Conservation (phyloP, 2,329 filamentous ascomycete genomes). For the Kalaharituber pfeilii region DNA sequence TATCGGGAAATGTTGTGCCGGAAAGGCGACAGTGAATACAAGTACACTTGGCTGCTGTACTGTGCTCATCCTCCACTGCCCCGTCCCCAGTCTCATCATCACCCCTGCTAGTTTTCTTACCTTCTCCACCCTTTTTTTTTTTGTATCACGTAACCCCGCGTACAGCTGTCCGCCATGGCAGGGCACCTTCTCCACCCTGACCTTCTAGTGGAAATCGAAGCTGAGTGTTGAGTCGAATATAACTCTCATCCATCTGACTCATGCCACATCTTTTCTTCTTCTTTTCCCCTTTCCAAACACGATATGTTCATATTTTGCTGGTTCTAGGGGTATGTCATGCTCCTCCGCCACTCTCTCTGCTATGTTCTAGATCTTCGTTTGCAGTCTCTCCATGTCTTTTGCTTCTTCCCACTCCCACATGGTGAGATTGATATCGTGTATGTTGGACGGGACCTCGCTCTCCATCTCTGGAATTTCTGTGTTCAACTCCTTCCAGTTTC, state of each 20-base stretch:
- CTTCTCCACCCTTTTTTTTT: too few relatives aligned
- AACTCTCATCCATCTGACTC: neutral
- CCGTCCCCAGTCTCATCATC: too few relatives aligned
- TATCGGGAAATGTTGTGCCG: too few relatives aligned
- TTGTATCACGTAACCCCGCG: too few relatives aligned
- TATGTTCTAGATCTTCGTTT: neutral
- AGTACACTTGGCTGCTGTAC: too few relatives aligned
- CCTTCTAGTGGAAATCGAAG: too few relatives aligned
- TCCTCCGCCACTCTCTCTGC: neutral
- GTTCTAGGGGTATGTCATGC: neutral
- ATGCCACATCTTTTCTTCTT: neutral
- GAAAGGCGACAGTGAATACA: too few relatives aligned
- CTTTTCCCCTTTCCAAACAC: neutral
- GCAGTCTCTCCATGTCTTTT: neutral
- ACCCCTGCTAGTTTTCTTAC: too few relatives aligned
- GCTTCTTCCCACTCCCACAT: neutral
- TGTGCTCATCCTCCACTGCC: too few relatives aligned
- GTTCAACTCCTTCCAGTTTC: neutral
- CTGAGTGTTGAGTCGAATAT: too few relatives aligned
- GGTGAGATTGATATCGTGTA: neutral
- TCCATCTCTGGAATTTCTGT: neutral
- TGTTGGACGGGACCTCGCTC: neutral
- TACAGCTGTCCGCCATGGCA: too few relatives aligned
- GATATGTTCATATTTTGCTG: neutral
- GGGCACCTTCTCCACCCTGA: too few relatives aligned